A percentile compares a stretch with the other conserved stretches of the same genome.
Evolutionary conservation across 192 early-diverging fungal species (phyloP).

Genomic region (Phlyctochytrium arcticum): DNA sequence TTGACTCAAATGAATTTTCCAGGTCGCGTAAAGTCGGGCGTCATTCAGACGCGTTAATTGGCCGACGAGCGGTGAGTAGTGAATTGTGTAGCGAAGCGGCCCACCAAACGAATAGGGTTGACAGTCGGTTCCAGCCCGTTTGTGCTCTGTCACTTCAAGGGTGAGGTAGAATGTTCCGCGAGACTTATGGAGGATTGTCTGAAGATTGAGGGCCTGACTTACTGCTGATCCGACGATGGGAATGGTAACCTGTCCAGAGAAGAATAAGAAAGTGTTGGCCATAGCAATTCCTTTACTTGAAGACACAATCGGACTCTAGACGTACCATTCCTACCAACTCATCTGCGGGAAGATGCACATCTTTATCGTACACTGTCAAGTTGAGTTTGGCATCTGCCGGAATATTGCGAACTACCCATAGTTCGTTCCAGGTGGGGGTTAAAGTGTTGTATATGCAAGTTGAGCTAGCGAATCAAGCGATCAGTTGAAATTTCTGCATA

Average conservation of each 20-base stretch:
- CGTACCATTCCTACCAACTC: constrained; percentile 11
- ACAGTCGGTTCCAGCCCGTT: background rate
- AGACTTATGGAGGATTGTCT: no score
- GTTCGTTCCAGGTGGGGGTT: constrained; percentile 11
- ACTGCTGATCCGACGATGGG: no score
- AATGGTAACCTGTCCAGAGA: background rate
- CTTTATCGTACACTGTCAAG: constrained; percentile 9
- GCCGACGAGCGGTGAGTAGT: constrained; percentile 18
- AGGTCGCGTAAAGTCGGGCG: constrained; percentile 5
- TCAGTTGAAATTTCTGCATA: background rate
- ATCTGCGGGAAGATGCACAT: background rate
- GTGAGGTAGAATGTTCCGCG: no score
- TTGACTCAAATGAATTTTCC: constrained; percentile 10
- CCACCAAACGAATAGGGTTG: constrained; percentile 10
- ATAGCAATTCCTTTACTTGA: no score
- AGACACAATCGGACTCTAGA: no score
- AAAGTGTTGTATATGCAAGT: constrained; percentile 13
- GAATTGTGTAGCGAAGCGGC: constrained; percentile 6
- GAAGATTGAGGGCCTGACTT: no score
- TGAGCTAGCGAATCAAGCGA: background rate
- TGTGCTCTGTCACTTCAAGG: no score
- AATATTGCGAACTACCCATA: constrained; percentile 2
- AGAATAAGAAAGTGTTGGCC: no score
- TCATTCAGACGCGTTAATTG: constrained; percentile 1
- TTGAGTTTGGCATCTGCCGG: background rate